These are phyloP conservation scores for Colletotrichum sp. DNA, from an alignment of 2,329 filamentous ascomycete genomes.

Conservation along the genomic window DNA sequence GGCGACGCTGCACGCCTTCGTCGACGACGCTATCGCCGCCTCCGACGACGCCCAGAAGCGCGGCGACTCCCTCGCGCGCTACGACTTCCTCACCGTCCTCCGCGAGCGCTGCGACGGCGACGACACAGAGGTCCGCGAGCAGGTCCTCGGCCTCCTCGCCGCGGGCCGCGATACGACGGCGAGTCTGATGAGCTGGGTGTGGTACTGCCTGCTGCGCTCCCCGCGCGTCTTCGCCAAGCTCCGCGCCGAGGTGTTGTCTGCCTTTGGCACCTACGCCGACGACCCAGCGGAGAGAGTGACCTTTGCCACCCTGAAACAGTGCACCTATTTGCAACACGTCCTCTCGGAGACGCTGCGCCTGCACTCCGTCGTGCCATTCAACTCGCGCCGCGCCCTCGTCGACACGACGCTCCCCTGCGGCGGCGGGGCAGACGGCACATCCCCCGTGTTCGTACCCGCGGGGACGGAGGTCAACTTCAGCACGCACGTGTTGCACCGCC, in stretches of 20 bases:
- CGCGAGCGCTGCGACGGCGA: slow-evolving; percentile 4
- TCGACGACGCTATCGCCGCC: slow-evolving; percentile 22
- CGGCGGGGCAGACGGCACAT: slow-evolving; percentile 37
- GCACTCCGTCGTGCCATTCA: slow-evolving; percentile 38
- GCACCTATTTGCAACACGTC: slow-evolving; percentile 28
- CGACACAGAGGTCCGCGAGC: slow-evolving; percentile 2
- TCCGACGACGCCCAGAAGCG: not conserved
- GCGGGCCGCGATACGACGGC: slow-evolving; percentile 30
- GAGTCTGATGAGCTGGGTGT: slow-evolving; percentile 24
- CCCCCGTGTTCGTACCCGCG: slow-evolving; percentile 33
- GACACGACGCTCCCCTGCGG: slow-evolving; percentile 39
- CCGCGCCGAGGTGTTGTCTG: slow-evolving; percentile 12
- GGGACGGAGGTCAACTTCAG: slow-evolving; percentile 33
- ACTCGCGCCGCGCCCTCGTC: slow-evolving; percentile 31
- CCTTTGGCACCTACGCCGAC: not conserved
- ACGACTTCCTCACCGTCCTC: slow-evolving; percentile 24
- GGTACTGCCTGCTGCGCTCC: slow-evolving; percentile 23
- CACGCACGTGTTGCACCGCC: slow-evolving; percentile 35
- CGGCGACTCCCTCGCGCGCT: slow-evolving; percentile 1
- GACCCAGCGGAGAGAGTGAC: not conserved
- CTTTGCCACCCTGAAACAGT: slow-evolving; percentile 24
- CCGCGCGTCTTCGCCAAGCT: slow-evolving; percentile 17
- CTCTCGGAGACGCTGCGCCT: slow-evolving; percentile 35
- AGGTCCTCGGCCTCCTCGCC: slow-evolving; percentile 14
- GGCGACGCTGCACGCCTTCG: slow-evolving; percentile 2